A percentile compares a stretch with the other conserved stretches of the same genome.
These are phyloP conservation scores for Bipolaris victoriae DNA, from an alignment of 2,329 filamentous ascomycete genomes.

Conservation along the genomic window DNA sequence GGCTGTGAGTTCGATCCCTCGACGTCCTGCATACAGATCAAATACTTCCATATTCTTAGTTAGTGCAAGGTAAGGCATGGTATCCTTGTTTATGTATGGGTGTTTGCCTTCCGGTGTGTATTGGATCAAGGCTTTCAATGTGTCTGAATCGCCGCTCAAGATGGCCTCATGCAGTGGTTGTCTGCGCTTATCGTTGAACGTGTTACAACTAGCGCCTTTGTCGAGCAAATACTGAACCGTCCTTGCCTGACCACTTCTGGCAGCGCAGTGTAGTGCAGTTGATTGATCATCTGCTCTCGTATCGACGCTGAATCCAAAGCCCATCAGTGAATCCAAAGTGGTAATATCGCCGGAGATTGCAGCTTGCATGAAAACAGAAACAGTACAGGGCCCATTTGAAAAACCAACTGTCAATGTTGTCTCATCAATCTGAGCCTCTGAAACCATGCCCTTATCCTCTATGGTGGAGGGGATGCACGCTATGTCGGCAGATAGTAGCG, in stretches of 20 bases:
- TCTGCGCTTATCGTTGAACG: not conserved
- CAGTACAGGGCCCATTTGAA: not conserved
- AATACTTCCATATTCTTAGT: too few relatives aligned
- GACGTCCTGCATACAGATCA: too few relatives aligned
- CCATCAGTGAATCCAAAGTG: not conserved
- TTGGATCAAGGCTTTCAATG: not conserved
- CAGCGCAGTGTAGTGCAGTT: conserved; percentile 22
- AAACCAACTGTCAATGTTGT: too few relatives aligned
- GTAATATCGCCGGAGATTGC: conserved; percentile 9
- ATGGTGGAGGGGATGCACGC: too few relatives aligned
- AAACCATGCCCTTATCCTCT: not conserved
- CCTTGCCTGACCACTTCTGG: conserved; percentile 3
- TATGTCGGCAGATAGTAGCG: not conserved
- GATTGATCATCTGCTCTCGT: conserved; percentile 8
- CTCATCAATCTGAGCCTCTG: not conserved
- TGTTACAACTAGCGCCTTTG: not conserved
- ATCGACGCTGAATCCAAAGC: not conserved
- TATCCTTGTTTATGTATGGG: too few relatives aligned
- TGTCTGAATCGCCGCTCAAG: not conserved
- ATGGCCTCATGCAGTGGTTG: conserved; percentile 12
- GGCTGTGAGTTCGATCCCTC: too few relatives aligned
- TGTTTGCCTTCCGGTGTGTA: not conserved
- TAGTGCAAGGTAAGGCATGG: too few relatives aligned
- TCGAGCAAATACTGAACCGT: conserved; percentile 5
- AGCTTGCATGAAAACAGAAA: conserved; percentile 6